A percentile compares a stretch with the other conserved stretches of the same genome.
Conservation (phyloP, 176 grass and related monocot genomes). For the Pontederia crassipes region DNA sequence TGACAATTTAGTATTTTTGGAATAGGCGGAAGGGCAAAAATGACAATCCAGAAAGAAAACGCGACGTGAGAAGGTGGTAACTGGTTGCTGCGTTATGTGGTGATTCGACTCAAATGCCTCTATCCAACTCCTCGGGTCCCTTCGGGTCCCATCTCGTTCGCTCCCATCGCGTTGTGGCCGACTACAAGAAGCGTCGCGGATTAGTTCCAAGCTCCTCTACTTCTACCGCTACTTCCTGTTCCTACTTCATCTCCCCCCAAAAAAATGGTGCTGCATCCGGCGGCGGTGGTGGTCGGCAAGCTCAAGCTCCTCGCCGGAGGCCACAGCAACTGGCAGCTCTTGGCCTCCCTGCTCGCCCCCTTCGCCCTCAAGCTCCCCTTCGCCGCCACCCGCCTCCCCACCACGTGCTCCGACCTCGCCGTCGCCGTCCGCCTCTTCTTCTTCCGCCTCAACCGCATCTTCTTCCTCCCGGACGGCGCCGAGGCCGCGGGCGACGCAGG, state of each 20-base stretch:
- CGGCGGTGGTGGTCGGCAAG: slow-evolving; percentile 1
- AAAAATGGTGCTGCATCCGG: slow-evolving; percentile 12
- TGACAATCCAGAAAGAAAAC: too few relatives aligned
- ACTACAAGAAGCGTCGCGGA: too few relatives aligned
- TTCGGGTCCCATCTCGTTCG: too few relatives aligned
- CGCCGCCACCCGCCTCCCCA: neutral
- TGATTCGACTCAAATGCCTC: too few relatives aligned
- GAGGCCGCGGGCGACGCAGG: neutral
- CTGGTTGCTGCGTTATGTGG: too few relatives aligned
- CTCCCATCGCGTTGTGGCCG: too few relatives aligned
- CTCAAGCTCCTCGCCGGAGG: slow-evolving; percentile 12
- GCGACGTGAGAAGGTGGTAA: too few relatives aligned
- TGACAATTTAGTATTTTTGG: too few relatives aligned
- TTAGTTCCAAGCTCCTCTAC: too few relatives aligned
- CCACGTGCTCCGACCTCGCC: slow-evolving; percentile 1
- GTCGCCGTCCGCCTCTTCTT: slow-evolving; percentile 5
- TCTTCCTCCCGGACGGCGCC: neutral
- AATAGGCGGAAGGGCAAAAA: too few relatives aligned
- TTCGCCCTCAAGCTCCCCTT: slow-evolving; percentile 24
- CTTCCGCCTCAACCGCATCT: neutral
- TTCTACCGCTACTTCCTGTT: too few relatives aligned
- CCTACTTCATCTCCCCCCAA: neutral
- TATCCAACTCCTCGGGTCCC: too few relatives aligned
- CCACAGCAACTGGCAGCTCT: slow-evolving; percentile 12
- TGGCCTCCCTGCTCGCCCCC: slow-evolving; percentile 1